Base-by-base conservation (phyloP, 2,329 filamentous ascomycete species). In the Aphanoascus verrucosus region DNA sequence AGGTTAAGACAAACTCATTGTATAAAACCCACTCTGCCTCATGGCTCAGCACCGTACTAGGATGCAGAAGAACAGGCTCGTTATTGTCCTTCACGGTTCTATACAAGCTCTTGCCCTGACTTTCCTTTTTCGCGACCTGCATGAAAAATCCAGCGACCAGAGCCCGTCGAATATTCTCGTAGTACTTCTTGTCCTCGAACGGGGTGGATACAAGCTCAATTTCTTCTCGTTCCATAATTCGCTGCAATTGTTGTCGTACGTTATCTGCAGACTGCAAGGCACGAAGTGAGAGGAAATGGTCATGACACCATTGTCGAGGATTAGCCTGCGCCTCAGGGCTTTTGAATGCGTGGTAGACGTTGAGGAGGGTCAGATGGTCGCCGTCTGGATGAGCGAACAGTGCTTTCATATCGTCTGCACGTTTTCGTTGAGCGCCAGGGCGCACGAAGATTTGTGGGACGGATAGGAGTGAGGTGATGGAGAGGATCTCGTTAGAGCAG, bases 301-400 rank as follows among this genome's bases (percentile, higher is more conserved):
- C 87, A 70, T 95, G 88, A 66, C 93, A 97, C 93, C 93, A 98
- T 67, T 87, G 82, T 73, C 89, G 93, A 14, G 80, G 77, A 65
- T 94, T 86, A 0, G 76, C 77, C 74, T 85, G 79, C 60, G 85
- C 77, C 61, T 79, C 75, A 65, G 82, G 69, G 41, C 82, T 77
- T 74, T 94, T 96, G 81, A 95, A 98, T 19, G 93, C 93, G 68
- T 98, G 94, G 71, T 97, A 98, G 44, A 91, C 91, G 67, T 98
- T 98, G 57, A 98, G 81, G 68, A 98, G 84, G 14, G 93, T 97
- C 43, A 98, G 77, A 65, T 98, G 93, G 65, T 98, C 93, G 52
- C 93, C 93, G 59, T 97, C 91, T 0, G 84, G 82, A 67, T 98
- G 93, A 28, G 88, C 84, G 65, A 98, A 98, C 40, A 91, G 80